Percentiles rank a stretch among this genome's conserved stretches.
Conservation (phyloP, 495 filamentous ascomycete species). For the Neurospora tetrasperma region DNA sequence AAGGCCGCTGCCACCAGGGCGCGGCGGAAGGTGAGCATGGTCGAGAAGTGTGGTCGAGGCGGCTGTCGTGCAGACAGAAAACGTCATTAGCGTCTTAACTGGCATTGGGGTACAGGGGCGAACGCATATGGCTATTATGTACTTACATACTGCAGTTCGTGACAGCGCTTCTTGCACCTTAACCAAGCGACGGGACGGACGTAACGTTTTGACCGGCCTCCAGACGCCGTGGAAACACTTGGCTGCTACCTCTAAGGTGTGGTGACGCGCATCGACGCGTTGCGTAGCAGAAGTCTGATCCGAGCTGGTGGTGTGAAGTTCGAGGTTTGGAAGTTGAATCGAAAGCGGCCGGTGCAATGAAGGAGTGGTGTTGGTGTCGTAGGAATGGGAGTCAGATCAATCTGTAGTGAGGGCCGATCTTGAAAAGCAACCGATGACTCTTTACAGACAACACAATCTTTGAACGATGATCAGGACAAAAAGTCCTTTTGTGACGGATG, state of each 20-base stretch:
- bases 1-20: conserved; percentile 57
- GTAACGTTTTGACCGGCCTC: not conserved
- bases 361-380: not conserved
- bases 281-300: not conserved
- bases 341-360: not conserved
- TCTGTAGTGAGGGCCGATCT: not conserved
- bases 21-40: conserved; percentile 58
- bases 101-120: not conserved
- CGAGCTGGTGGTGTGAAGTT: not conserved
- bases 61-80: conserved; percentile 4
- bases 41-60: conserved; percentile 3
- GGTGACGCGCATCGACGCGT: not conserved
- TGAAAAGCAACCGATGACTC: not conserved
- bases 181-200: not conserved
- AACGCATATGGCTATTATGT: not conserved
- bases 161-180: not conserved
- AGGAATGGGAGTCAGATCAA: not conserved
- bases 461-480: not conserved
- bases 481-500: not conserved
- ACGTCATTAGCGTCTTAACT: not conserved
- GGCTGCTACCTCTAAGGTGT: not conserved
- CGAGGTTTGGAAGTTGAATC: not conserved
- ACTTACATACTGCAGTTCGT: not conserved
- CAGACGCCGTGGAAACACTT: not conserved
- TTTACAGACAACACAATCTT: not conserved